Base-by-base conservation (phyloP, 495 filamentous ascomycete species). In the Penicillium paxilli region DNA sequence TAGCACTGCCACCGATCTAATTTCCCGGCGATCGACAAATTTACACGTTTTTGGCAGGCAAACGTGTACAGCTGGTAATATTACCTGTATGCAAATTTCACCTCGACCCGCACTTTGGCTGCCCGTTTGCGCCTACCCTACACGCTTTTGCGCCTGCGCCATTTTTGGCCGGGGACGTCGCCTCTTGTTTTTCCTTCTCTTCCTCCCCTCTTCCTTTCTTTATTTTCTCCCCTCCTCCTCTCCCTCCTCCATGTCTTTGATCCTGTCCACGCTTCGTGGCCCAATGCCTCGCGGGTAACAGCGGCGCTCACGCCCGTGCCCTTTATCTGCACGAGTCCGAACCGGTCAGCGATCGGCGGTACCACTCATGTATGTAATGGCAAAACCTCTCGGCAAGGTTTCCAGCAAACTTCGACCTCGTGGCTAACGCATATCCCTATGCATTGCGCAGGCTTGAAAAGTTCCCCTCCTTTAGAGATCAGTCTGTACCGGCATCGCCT, bases 281-380 rank as follows among this genome's bases (percentile, higher is more conserved):
- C 49, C 60, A 51, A 58, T 61, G 54, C 54, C 57, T 48, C 60
- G 63, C 52, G 57, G 57, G 49, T 66, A 66, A 54, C 48, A 30
- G 20, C 54, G 57, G 60, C 32, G n/a, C 41, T 44, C 55, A 40
- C 51, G 44, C 33, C 33, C 58, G 54, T 57, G 50, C 44, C 47
- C 26, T 41, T 28, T 40, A 16, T n/a, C 55, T 59, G 55, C 55
- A 64, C 53, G 57, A 58, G 25, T 51, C 57, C 44, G 38, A 33
- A 51, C 51, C 57, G 24, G 54, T 53, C 53, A 58, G 49, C 54
- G 54, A 53, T 53, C 42, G 42, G 11, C 49, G 16, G 51, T 40
- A 44, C 42, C 51, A 37, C 51, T 37, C 51, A 53, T 53, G 51
- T 45, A 46, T 55, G 57, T 22, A 25, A 4, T 21, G 37, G 35